Conservation (phyloP, 2,329 filamentous ascomycete species). For the Fusarium sp. region DNA sequence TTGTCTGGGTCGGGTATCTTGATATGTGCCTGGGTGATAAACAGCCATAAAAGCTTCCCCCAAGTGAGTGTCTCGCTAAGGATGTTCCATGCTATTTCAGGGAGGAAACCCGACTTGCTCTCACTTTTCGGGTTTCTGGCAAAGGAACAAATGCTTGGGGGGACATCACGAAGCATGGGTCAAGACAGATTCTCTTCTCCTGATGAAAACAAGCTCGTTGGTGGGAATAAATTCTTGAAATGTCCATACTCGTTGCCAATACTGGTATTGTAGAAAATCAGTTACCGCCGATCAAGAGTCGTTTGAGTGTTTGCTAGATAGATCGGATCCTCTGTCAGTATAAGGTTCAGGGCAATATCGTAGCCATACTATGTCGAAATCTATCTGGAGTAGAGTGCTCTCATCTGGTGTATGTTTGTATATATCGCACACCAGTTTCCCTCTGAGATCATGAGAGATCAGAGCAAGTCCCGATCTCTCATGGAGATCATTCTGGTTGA, state of each 20-base stretch:
- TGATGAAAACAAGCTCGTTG: conserved; percentile 6
- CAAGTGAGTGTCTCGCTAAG: neutral
- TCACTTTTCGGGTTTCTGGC: neutral
- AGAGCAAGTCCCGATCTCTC: too few relatives aligned
- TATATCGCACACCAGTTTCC: neutral
- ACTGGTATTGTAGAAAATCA: conserved; percentile 9
- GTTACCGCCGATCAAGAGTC: conserved; percentile 6
- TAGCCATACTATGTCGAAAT: conserved; percentile 4
- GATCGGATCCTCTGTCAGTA: neutral
- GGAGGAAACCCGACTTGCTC: conserved; percentile 1
- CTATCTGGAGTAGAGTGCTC: neutral
- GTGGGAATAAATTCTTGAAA: conserved; percentile 16
- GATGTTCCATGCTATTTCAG: neutral
- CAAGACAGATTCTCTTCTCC: conserved; percentile 2
- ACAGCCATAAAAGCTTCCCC: conserved; percentile 3
- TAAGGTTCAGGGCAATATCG: conserved; percentile 3
- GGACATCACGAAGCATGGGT: neutral
- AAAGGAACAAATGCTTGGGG: neutral
- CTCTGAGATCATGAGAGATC: too few relatives aligned
- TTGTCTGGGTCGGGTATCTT: conserved; percentile 18
- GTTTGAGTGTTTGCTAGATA: conserved; percentile 4
- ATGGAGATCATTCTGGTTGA: conserved; percentile 8
- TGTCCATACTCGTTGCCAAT: conserved; percentile 12
- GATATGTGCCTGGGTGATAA: conserved; percentile 7
- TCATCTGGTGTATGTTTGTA: neutral